These are phyloP conservation scores for Ogataea wickerhamii DNA, from an alignment of 805 yeast species.

Conservation along the genomic window DNA sequence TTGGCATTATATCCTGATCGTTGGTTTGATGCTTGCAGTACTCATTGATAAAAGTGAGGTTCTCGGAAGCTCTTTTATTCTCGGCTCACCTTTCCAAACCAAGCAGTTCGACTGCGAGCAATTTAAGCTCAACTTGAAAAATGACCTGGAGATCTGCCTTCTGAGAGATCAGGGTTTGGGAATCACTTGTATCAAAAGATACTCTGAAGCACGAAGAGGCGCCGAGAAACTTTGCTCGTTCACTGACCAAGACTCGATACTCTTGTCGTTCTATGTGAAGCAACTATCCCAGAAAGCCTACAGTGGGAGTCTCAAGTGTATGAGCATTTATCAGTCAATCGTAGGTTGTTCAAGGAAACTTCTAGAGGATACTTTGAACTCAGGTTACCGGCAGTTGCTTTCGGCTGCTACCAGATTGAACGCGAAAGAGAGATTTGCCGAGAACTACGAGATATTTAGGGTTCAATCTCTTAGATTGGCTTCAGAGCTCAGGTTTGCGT, in stretches of 20 bases:
- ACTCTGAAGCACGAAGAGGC: slow-evolving; percentile 8
- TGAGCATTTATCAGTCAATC: slow-evolving; percentile 1
- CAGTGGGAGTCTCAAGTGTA: slow-evolving; percentile 1
- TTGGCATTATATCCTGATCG: slow-evolving; percentile 14
- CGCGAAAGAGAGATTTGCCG: not conserved
- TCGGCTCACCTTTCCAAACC: slow-evolving; percentile 1
- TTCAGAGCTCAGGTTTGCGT: not conserved
- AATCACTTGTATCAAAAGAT: slow-evolving; percentile 10
- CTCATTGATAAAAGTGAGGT: slow-evolving; percentile 7
- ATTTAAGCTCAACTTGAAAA: slow-evolving; percentile 4
- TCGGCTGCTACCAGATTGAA: not conserved
- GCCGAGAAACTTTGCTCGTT: slow-evolving; percentile 12
- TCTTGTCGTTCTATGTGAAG: not conserved
- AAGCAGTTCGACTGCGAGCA: slow-evolving; percentile 8
- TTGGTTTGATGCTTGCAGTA: slow-evolving; percentile 11
- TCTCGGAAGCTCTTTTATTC: not conserved
- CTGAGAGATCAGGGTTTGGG: slow-evolving; percentile 5
- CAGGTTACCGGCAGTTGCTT: not conserved
- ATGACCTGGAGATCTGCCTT: slow-evolving; percentile 9
- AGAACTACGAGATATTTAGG: no score
- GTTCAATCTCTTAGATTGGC: not conserved
- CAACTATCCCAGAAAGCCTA: slow-evolving; percentile 1
- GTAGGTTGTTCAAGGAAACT: not conserved
- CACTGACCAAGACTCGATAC: slow-evolving; percentile 5
- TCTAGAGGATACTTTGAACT: not conserved